Evolutionary conservation across 1,284 basidiomycete species (phyloP), one percentile per base, ranked within the genome.

Genomic region (Ceratobasidium sp.): DNA sequence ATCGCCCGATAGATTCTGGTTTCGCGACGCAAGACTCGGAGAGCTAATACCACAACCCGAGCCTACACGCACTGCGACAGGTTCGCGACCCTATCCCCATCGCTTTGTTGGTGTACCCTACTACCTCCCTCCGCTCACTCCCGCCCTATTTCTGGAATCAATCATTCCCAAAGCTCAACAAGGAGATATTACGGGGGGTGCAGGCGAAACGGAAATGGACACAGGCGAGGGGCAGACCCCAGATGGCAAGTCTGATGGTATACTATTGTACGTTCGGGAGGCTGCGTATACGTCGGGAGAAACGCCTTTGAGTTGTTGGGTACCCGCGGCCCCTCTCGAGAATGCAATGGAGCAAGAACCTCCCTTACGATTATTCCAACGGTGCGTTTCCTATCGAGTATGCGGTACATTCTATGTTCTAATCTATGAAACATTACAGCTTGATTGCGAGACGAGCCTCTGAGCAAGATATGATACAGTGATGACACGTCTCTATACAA

Each of bases 221-320:
- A 76, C 73, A 31, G 67, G 19, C 14, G 64, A 66, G 44, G 77
- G 80, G 47, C 79, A 79, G 41, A 36, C 19, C 2, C 41, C 44
- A 11, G n/a, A 27, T 54, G 77, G 92, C 19, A 79, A 82, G 48
- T 85, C 92, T 0, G 93, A 94, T 78, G 93, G 93, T 0, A 80
- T 94, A 64, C 81, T 94, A 15, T 83, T 94, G 29, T 94, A 94
- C 79, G 88, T 93, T 7, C 84, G 90, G 1, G 89, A 91, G 77
- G 91, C 93, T 22, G 88, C 88, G 74, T 94, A 93, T 78, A 93
- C 93, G 79, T 85, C 88, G 15, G 92, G 92, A 0, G 90, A 89
- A 65, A 92, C 89, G 78, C 92, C 93, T 0, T 81, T 94, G 72
- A 93, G 92, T 77, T 89, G 86, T 75, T 94, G 92, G 92, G 85